A percentile compares a stretch with the other conserved stretches of the same genome.
Evolutionary conservation across 371 early-diverging fungal species (phyloP).

Genomic region (Nosema muscidifuracis): DNA sequence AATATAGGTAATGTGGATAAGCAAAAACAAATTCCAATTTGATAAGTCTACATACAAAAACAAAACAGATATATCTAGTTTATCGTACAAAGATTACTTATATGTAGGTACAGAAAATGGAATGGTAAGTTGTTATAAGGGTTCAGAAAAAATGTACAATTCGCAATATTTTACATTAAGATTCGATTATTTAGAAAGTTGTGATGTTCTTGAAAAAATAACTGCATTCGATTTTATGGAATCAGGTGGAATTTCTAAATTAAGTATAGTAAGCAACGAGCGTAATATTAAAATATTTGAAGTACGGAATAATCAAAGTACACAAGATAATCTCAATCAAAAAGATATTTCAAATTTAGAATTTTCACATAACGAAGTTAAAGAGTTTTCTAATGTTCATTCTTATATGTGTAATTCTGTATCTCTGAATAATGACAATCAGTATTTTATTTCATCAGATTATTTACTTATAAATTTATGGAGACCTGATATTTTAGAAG

Average conservation of each 20-base stretch:
- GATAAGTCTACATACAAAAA: background rate
- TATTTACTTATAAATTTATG: slow-evolving; percentile 93
- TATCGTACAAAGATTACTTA: background rate
- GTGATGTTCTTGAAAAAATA: slow-evolving; percentile 97
- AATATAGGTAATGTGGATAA: slow-evolving; percentile 3
- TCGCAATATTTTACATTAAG: slow-evolving; percentile 70
- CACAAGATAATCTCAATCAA: slow-evolving; percentile 1
- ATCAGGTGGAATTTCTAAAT: slow-evolving; percentile 40
- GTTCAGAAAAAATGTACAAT: background rate
- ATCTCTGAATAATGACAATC: slow-evolving; percentile 85
- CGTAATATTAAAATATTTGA: slow-evolving; percentile 54
- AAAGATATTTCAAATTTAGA: slow-evolving; percentile 18
- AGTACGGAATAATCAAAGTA: slow-evolving; percentile 27
- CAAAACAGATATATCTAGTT: background rate
- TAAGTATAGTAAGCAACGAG: slow-evolving; percentile 54
- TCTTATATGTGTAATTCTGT: slow-evolving; percentile 97
- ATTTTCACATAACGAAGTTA: slow-evolving; percentile 12
- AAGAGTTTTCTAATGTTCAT: slow-evolving; percentile 81
- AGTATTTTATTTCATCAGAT: slow-evolving; percentile 90
- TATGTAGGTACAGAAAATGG: slow-evolving; percentile 23
- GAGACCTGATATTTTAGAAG: slow-evolving; percentile 70
- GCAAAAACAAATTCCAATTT: background rate
- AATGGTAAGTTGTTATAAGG: slow-evolving; percentile 8
- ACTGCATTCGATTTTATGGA: slow-evolving; percentile 86
- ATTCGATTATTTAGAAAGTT: slow-evolving; percentile 95